Evolutionary conservation across 129 eudicot species (phyloP), one percentile per base, ranked within the genome.

Genomic region (Saposhnikovia divaricata): DNA sequence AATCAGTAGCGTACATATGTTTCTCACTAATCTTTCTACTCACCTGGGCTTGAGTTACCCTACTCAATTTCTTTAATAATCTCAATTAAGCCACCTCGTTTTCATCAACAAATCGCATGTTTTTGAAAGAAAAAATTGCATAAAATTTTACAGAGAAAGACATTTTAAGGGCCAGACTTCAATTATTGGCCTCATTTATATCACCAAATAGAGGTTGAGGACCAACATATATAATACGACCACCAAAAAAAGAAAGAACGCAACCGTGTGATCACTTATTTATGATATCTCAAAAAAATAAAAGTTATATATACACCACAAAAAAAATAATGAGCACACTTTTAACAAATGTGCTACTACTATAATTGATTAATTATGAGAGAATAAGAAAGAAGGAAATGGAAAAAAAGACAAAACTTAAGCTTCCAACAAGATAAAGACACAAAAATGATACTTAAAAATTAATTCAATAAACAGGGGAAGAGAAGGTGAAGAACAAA

Each of bases 81-180:
- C 38, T 82, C 87, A 77, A 47, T 84, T 80, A 61, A 61, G 66
- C 83, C 39, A 72, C 86, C 47, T 46, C 78, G 21, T 87, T 88
- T 25, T 83, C 98, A 80, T 51, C 59, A 51, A 85, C 91, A 83
- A 88, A 87, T 19, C 97, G 97, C 98, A 90, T 93, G 76, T 16
- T 72, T 50, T 84, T 83, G 80, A 85, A 87, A 83, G 40, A 12
- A 65, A 21, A 65, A 27, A 83, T 80, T 9, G 85, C 69, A 81
- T 73, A 82, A 40, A 86, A 81, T 79, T 85, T 86, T 79, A 89
- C 82, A 44, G 81, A 86, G 83, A 84, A 83, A 85, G 89, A 80
- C 86, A 81, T 87, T 77, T 82, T 77, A 77, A 28, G 16, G 72
- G 38, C 38, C 18, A 11, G 27, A 63, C 14, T 63, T 23, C 71